Percentiles rank a stretch among this genome's conserved stretches.
phyloP scores from a whole-genome alignment of 139 green algal species.

The Haematococcus sp. region DNA sequence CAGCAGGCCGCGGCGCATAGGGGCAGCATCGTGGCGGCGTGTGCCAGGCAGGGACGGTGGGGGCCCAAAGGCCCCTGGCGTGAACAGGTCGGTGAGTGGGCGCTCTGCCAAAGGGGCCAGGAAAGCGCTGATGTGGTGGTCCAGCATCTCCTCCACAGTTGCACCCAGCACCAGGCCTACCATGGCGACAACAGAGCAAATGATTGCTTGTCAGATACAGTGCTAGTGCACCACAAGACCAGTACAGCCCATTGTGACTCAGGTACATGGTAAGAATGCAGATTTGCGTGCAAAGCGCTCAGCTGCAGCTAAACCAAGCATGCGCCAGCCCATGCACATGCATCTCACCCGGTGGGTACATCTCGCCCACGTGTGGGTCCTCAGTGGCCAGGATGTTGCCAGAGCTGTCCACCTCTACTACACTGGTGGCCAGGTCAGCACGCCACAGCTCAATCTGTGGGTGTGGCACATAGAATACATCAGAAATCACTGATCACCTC shows the following conservation, averaged over 20 bases:
- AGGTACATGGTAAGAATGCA: too few species aligned
- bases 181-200: too few species aligned
- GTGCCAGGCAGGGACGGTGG: neutral
- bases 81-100: slow-evolving; percentile 2
- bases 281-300: too few species aligned
- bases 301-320: too few species aligned
- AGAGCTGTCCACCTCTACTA: slow-evolving; percentile 19
- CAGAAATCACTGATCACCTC: too few species aligned
- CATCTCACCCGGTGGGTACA: neutral
- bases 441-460: slow-evolving; percentile 33
- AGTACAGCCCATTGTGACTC: too few species aligned
- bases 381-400: neutral
- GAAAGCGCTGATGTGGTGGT: neutral
- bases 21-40: too few species aligned
- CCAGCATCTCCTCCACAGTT: neutral
- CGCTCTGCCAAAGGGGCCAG: neutral
- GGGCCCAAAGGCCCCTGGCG: neutral
- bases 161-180: neutral
- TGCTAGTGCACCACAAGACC: too few species aligned
- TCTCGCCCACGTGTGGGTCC: neutral
- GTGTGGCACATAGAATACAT: too few species aligned
- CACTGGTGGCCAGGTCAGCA: slow-evolving; percentile 24
- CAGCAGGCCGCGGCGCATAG: too few species aligned
- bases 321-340: too few species aligned
- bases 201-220: too few species aligned